These are phyloP conservation scores for Volvox carteri DNA, from an alignment of 163 green algal species.

Conservation along the genomic window DNA sequence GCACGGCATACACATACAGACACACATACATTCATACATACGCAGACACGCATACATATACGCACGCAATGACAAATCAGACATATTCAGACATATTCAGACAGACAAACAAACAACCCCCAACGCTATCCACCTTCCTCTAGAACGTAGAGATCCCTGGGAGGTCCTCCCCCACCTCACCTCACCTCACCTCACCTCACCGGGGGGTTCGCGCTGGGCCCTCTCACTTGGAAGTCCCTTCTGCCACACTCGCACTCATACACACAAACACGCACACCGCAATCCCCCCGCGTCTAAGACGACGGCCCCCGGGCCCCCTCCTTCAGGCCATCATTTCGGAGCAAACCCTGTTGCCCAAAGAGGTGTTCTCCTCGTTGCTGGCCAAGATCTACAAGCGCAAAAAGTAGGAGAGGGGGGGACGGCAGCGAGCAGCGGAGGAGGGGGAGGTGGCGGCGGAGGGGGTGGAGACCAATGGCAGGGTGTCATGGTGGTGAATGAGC, in stretches of 20 bases:
- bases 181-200: neutral
- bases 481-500: no score
- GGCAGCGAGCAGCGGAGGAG: no score
- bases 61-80: neutral
- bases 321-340: conserved; percentile 78
- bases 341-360: conserved; percentile 87
- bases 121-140: neutral
- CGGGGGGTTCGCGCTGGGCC: neutral
- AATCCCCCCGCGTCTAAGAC: no score
- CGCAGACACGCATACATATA: neutral
- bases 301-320: no score
- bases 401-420: no score
- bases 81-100: no score
- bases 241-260: no score
- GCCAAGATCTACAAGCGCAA: conserved; percentile 98
- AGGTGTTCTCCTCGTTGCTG: conserved; percentile 92
- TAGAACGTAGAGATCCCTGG: neutral
- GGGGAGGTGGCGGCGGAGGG: no score
- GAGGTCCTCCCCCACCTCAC: neutral
- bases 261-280: no score
- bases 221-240: neutral
- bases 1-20: neutral
- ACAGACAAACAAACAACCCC: no score
- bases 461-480: no score
- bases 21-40: neutral